Percentiles rank a stretch among this genome's conserved stretches.
These are phyloP conservation scores for Saussurea involucrata DNA, from an alignment of 129 eudicot genomes.

Conservation along the genomic window DNA sequence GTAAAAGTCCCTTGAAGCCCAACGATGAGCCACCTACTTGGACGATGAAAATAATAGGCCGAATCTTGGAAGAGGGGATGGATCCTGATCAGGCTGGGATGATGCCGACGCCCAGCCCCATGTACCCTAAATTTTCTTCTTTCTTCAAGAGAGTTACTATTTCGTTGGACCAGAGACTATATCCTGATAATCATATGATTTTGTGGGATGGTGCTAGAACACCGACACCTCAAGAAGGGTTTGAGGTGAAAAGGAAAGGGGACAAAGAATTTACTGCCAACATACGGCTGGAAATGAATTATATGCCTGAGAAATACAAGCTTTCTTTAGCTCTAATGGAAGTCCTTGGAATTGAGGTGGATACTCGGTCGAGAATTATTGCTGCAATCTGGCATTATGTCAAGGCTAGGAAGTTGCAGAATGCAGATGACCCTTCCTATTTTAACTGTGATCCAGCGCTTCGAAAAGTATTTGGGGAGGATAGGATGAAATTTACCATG, in stretches of 20 bases:
- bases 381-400: constrained; percentile 94
- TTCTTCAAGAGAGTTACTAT: constrained; percentile 75
- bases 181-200: constrained; percentile 77
- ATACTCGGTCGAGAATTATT: constrained; percentile 81
- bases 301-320: constrained; percentile 82
- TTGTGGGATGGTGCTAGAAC: constrained; percentile 75
- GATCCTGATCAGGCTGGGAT: constrained; percentile 72
- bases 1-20: constrained; percentile 67
- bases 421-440: constrained; percentile 70
- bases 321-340: constrained; percentile 70
- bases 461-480: constrained; percentile 80
- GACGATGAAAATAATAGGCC: constrained; percentile 82
- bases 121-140: constrained; percentile 77
- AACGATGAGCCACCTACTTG: constrained; percentile 86
- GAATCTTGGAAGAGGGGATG: constrained; percentile 86
- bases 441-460: constrained; percentile 86
- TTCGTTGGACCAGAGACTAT: constrained; percentile 70
- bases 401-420: constrained; percentile 81
- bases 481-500: constrained; percentile 62
- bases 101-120: constrained; percentile 50
- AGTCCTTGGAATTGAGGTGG: constrained; percentile 89
- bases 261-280: constrained; percentile 73
- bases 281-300: constrained; percentile 75
- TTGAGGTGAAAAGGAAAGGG: constrained; percentile 89
- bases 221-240: constrained; percentile 81